phyloP scores from a whole-genome alignment of 257 asterid species.

The Fraxinus cuspidata region DNA sequence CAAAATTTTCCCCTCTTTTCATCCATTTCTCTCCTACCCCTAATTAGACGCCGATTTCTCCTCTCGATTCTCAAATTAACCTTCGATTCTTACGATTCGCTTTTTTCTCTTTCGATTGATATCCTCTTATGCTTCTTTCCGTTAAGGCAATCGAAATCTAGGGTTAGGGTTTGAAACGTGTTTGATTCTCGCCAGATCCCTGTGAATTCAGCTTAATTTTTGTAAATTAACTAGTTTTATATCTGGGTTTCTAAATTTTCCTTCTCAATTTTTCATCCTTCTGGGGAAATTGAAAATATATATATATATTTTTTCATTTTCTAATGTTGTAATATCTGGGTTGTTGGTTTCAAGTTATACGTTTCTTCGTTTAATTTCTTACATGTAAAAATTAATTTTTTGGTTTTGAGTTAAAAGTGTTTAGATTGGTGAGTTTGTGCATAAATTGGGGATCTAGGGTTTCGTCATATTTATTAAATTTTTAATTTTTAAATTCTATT shows the following conservation, averaged over 20 bases:
- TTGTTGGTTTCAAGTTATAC: not conserved
- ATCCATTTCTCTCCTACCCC: slow-evolving; percentile 9
- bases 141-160: slow-evolving; percentile 8
- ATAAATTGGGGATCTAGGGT: slow-evolving; percentile 20
- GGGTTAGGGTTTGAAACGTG: slow-evolving; percentile 36
- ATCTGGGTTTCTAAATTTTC: not conserved
- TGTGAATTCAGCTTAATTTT: slow-evolving; percentile 5
- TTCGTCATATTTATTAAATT: not conserved
- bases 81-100: slow-evolving; percentile 21
- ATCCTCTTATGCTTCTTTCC: not conserved
- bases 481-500: not conserved
- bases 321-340: not conserved
- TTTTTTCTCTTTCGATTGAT: slow-evolving; percentile 26
- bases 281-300: not conserved
- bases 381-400: not conserved
- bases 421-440: not conserved
- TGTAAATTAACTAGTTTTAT: not conserved
- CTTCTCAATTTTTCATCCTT: not conserved
- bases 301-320: not conserved
- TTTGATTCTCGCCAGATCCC: slow-evolving; percentile 21
- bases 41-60: slow-evolving; percentile 23
- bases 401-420: not conserved
- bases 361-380: not conserved
- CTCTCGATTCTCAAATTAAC: slow-evolving; percentile 17
- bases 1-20: slow-evolving; percentile 18